Conservation (phyloP, 73 alveolate genomes). For the Paramecium tetraurelia region DNA sequence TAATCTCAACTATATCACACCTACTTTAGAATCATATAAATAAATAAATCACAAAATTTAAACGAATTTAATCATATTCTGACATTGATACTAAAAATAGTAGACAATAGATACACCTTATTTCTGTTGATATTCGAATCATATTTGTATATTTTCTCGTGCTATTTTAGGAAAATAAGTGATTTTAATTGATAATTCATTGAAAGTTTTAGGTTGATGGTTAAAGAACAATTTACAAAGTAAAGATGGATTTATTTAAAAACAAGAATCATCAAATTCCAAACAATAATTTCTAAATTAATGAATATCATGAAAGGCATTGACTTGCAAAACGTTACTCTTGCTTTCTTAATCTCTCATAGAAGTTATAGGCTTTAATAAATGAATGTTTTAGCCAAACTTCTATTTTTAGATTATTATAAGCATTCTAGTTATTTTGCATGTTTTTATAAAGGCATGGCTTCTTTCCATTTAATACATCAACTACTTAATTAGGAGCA, state of each 20-base stretch:
- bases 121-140: neutral
- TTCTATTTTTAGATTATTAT: slow-evolving; percentile 6
- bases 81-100: neutral
- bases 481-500: slow-evolving; percentile 27
- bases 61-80: neutral
- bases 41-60: neutral
- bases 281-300: neutral
- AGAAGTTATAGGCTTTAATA: neutral
- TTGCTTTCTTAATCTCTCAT: neutral
- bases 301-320: neutral
- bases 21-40: neutral
- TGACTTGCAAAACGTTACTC: neutral
- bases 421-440: neutral
- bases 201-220: neutral
- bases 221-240: neutral
- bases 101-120: neutral
- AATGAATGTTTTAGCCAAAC: neutral
- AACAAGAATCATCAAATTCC: neutral
- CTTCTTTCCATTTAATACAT: neutral
- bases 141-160: neutral
- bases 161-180: neutral
- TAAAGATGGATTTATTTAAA: neutral
- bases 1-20: neutral
- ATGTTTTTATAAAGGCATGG: neutral
- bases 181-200: neutral